These are phyloP conservation scores for Erysimum cheiri DNA, from an alignment of 441 rosid species.

Conservation along the genomic window DNA sequence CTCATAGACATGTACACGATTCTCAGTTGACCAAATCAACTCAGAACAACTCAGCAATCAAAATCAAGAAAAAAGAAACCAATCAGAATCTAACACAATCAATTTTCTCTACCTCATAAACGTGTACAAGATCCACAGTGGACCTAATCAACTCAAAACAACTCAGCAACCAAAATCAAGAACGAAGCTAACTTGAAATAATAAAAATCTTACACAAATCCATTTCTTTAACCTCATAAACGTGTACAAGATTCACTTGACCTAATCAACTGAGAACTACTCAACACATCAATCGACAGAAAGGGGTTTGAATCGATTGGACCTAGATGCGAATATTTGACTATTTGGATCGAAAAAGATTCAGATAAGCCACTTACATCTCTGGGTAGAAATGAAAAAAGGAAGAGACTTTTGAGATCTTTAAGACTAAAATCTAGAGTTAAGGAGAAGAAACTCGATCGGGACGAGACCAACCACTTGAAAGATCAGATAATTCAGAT, in stretches of 20 bases:
- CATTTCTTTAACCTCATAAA: background rate
- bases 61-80: slow-evolving; percentile 4
- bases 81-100: slow-evolving; percentile 19
- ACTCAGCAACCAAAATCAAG: background rate
- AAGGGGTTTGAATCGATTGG: slow-evolving; percentile 2
- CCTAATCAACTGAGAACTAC: slow-evolving; percentile 17
- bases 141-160: slow-evolving; percentile 8
- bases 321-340: slow-evolving; percentile 36
- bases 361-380: slow-evolving; percentile 38
- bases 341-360: slow-evolving; percentile 28
- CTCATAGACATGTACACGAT: background rate
- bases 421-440: slow-evolving; percentile 1
- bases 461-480: slow-evolving; percentile 33
- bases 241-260: background rate
- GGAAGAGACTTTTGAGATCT: slow-evolving; percentile 29
- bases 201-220: slow-evolving; percentile 19
- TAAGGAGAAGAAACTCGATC: slow-evolving; percentile 32
- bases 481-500: slow-evolving; percentile 35
- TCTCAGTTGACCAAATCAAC: slow-evolving; percentile 10
- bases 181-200: slow-evolving; percentile 4
- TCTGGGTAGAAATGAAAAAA: slow-evolving; percentile 3
- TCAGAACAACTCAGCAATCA: slow-evolving; percentile 5
- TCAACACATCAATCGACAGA: slow-evolving; percentile 9
- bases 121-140: background rate
- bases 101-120: background rate